These are phyloP conservation scores for Pyricularia sp. DNA, from an alignment of 2,329 filamentous ascomycete species.

Conservation along the genomic window DNA sequence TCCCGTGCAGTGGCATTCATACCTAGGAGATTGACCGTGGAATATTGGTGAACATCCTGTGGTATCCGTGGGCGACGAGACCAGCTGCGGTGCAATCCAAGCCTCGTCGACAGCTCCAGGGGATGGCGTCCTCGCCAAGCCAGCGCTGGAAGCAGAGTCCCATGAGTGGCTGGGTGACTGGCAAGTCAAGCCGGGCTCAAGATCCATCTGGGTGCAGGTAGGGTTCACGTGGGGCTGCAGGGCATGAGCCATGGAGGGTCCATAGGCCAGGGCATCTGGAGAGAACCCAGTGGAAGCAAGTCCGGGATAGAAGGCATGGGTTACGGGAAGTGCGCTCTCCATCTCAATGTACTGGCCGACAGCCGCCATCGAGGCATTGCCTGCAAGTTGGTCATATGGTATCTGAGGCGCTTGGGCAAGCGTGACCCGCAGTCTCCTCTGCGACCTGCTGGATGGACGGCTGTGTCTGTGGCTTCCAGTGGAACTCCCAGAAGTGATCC, in stretches of 20 bases:
- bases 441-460: constrained; percentile 27
- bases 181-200: constrained; percentile 37
- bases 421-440: constrained; percentile 34
- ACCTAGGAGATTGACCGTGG: constrained; percentile 43
- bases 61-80: constrained; percentile 33
- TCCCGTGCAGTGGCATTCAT: constrained; percentile 18
- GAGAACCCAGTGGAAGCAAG: constrained; percentile 32
- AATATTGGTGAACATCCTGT: constrained; percentile 40
- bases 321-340: background rate
- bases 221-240: constrained; percentile 45
- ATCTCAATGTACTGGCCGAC: constrained; percentile 17
- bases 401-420: constrained; percentile 38
- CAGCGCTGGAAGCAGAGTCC: constrained; percentile 39
- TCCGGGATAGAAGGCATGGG: constrained; percentile 33
- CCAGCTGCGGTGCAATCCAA: constrained; percentile 27
- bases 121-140: constrained; percentile 41
- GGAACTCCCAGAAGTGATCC: constrained; percentile 33
- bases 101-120: constrained; percentile 39
- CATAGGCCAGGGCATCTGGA: constrained; percentile 32
- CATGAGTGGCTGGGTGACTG: constrained; percentile 43
- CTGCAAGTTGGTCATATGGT: constrained; percentile 42
- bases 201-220: constrained; percentile 36
- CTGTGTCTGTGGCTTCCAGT: constrained; percentile 30
- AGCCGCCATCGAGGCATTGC: constrained; percentile 28
- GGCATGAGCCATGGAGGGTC: constrained; percentile 27